These are phyloP conservation scores for Pleurotus platypus DNA, from an alignment of 768 basidiomycete genomes.

Conservation along the genomic window DNA sequence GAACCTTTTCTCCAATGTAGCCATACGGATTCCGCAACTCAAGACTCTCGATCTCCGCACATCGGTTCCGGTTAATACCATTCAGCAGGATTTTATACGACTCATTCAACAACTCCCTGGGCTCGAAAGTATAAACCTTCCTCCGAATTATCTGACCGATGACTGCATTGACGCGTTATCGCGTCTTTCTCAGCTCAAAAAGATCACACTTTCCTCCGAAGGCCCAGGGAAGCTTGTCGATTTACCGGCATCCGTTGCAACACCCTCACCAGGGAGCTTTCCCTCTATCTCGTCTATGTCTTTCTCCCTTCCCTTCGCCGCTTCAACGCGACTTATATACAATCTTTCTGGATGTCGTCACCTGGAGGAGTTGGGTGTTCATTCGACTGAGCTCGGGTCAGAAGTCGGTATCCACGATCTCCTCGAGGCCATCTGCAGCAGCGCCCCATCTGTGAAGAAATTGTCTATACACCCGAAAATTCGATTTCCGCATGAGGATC, in stretches of 20 bases:
- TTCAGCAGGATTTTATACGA: neutral
- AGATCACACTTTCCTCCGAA: neutral
- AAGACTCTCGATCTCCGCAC: neutral
- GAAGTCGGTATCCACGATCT: neutral
- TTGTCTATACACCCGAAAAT: neutral
- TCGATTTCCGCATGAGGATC: neutral
- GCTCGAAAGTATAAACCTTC: neutral
- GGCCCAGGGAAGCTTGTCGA: neutral
- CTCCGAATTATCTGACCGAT: neutral
- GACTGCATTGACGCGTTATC: neutral
- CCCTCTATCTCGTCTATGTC: too few relatives aligned
- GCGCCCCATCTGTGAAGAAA: neutral
- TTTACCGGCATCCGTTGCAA: neutral
- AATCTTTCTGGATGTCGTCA: neutral
- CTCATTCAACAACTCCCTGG: neutral
- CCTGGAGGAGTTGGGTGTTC: neutral
- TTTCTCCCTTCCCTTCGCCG: neutral
- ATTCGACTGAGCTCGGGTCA: neutral
- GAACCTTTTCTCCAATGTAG: neutral
- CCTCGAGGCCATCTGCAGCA: neutral
- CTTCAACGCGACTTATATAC: neutral
- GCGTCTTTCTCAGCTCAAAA: neutral
- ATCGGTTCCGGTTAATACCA: neutral
- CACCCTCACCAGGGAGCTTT: neutral
- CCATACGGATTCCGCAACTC: neutral